Base-by-base conservation (phyloP, 2,329 filamentous ascomycete species). In the Myriosclerotinia curreyana region DNA sequence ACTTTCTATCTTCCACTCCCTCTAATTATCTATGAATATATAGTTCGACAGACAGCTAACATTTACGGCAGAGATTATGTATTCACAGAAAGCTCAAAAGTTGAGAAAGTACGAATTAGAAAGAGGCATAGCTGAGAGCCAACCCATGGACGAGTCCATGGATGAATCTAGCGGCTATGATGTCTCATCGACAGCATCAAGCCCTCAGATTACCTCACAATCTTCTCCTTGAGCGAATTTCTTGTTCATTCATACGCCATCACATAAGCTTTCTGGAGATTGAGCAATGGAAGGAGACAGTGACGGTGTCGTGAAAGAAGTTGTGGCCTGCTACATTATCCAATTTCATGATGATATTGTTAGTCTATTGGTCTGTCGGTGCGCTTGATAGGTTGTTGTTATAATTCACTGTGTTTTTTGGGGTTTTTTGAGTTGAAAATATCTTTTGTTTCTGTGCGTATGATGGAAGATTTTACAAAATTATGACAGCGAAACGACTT, bases 141-240 rank as follows among this genome's bases (percentile, higher is more conserved):
- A 25, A 42, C 56, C 60, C 9, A 17, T 14, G 5, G 34, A 46
- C 15, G 36, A 48, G 17, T 48, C 50, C 12, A 55, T 62, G 38
- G 40, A 31, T 28, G 60, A 62, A 20, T 48, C n/a, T 7, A 58
- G 54, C 28, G 5, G 22, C 7, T 56, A 42, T n/a, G 51, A 56
- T 11, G 55, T 15, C 55, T 62, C 51, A 3, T 55, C 51, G 11
- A 56, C 50, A n/a, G 31, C 38, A 36, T 59, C 55, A 22, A 48
- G 31, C 2, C 28, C 55, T 48, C 42, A 59, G 7, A 6, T n/a
- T 17, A 25, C 55, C 42, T 28, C 55, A 36, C 42, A 28, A 11
- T 36, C 28, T 48, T 59, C 55, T 1, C 55, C 55, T 59, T 59
- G 55, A 59, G n/a, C 5, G 1, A 6, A 8, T 15, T 31, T n/a